Evolutionary conservation across 768 basidiomycete genomes (phyloP), one percentile per base, ranked within the genome.

Genomic region (Pleurotus salmoneostramineus): DNA sequence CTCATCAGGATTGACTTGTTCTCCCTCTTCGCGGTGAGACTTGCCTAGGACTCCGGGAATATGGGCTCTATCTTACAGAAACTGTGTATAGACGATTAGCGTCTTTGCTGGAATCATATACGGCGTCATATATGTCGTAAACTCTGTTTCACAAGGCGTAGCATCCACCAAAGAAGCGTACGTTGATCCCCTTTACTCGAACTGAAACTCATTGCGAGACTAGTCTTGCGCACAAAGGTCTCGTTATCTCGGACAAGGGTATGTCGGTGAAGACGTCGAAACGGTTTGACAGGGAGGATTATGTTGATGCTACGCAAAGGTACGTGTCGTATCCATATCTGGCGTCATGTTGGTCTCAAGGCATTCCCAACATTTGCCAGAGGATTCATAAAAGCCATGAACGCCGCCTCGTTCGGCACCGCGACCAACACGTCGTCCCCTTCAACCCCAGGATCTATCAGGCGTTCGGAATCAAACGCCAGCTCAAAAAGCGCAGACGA

Each of bases 251-350:
- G 0, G 68, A 75, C n/a, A 72, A 73, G 3, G 89, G 89, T 3
- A 75, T 90, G 10, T 80, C 85, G 0, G 74, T 91, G 44, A 88
- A 87, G 70, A 90, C 87, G 1, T 67, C 76, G 17, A 80, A 77
- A 58, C 76, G 78, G 5, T 78, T 86, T 60, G 82, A 83, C 59
- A 74, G 84, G 42, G 82, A 87, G 55, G 77, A 81, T 43, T 90
- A 90, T 59, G 72, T 90, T 3, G 87, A 89, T 64, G 86, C 87
- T 5, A 89, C 88, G 12, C 89, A 89, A 65, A 73, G 88, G 88
- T 88, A 57, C 60, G 74, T 63, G 45, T 17, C 5, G 59, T 33
- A 27, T n/a, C 4, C 27, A 43, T 7, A 14, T 34, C 15, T 8
- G 33, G 21, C 48, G 11, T 45, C 40, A 2, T n/a, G 44, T 40